A percentile compares a stretch with the other conserved stretches of the same genome.
These are phyloP conservation scores for Volvariella surrecta DNA, from an alignment of 1,284 basidiomycete species.

Conservation along the genomic window DNA sequence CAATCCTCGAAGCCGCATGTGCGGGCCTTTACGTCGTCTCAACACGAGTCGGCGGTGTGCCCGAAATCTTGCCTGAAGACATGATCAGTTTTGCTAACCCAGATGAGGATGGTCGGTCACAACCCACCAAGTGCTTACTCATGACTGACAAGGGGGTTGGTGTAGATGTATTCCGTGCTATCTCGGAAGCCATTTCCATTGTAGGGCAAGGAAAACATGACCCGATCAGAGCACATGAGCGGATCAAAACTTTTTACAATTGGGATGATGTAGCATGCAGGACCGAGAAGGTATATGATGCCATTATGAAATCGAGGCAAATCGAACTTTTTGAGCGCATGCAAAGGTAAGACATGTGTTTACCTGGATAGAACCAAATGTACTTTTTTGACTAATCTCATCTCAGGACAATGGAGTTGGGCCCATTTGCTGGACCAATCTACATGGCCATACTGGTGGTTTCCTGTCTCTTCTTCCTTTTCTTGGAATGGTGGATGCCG, in stretches of 20 bases:
- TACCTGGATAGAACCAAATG: no score
- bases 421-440: slow-evolving; percentile 69
- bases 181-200: slow-evolving; percentile 72
- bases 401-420: slow-evolving; percentile 59
- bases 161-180: slow-evolving; percentile 78
- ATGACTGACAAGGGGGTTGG: not conserved
- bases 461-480: slow-evolving; percentile 70
- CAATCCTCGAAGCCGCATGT: slow-evolving; percentile 93
- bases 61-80: slow-evolving; percentile 88
- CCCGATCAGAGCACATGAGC: slow-evolving; percentile 69
- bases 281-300: slow-evolving; percentile 78
- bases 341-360: slow-evolving; percentile 36
- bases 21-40: slow-evolving; percentile 92
- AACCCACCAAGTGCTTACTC: not conserved
- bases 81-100: slow-evolving; percentile 94
- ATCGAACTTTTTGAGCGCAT: slow-evolving; percentile 68
- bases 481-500: slow-evolving; percentile 74
- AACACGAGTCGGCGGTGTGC: slow-evolving; percentile 91
- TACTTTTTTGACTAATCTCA: slow-evolving; percentile 3
- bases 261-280: slow-evolving; percentile 80
- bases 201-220: slow-evolving; percentile 69
- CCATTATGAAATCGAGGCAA: slow-evolving; percentile 52
- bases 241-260: slow-evolving; percentile 78
- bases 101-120: slow-evolving; percentile 62
- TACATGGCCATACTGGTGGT: slow-evolving; percentile 75